A percentile compares a stretch with the other conserved stretches of the same genome.
phyloP scores from a whole-genome alignment of 352 stramenopile species.

The Globisporangium nagaii region DNA sequence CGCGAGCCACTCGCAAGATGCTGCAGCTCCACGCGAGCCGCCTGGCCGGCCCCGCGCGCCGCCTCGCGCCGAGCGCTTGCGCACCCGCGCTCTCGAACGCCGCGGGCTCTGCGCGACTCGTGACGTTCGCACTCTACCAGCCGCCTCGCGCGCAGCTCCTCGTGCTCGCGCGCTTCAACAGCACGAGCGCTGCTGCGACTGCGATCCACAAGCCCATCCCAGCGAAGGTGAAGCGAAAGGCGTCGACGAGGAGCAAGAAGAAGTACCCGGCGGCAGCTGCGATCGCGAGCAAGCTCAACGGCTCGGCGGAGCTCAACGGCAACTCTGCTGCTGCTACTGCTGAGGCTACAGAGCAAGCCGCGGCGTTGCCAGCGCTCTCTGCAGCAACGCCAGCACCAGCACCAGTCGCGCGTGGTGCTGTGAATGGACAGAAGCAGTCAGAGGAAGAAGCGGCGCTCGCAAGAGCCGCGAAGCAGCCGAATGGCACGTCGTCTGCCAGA shows the following conservation, averaged over 20 bases:
- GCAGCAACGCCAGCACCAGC: neutral
- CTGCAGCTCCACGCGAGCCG: slow-evolving; percentile 12
- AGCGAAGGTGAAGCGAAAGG: slow-evolving; percentile 17
- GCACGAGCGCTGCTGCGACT: neutral
- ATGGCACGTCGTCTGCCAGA: slow-evolving; percentile 1
- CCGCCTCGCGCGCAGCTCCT: neutral
- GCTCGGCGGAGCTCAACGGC: neutral
- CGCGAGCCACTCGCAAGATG: slow-evolving; percentile 3
- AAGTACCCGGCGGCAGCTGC: slow-evolving; percentile 7
- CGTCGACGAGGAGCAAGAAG: slow-evolving; percentile 10
- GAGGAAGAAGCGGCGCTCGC: slow-evolving; percentile 8
- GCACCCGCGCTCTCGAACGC: neutral
- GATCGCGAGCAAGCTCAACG: slow-evolving; percentile 17
- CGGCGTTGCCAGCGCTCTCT: neutral
- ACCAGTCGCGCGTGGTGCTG: neutral
- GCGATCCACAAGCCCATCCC: slow-evolving; percentile 14
- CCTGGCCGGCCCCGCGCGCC: slow-evolving; percentile 6
- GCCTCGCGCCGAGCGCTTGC: neutral
- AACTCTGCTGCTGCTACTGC: neutral
- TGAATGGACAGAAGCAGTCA: slow-evolving; percentile 9
- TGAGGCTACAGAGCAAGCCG: neutral
- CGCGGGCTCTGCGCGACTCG: neutral
- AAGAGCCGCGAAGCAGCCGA: slow-evolving; percentile 7
- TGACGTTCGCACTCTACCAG: neutral
- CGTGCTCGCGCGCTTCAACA: slow-evolving; percentile 9